These are phyloP conservation scores for Orbilia blumenaviensis DNA, from an alignment of 2,329 filamentous ascomycete genomes.

Conservation along the genomic window DNA sequence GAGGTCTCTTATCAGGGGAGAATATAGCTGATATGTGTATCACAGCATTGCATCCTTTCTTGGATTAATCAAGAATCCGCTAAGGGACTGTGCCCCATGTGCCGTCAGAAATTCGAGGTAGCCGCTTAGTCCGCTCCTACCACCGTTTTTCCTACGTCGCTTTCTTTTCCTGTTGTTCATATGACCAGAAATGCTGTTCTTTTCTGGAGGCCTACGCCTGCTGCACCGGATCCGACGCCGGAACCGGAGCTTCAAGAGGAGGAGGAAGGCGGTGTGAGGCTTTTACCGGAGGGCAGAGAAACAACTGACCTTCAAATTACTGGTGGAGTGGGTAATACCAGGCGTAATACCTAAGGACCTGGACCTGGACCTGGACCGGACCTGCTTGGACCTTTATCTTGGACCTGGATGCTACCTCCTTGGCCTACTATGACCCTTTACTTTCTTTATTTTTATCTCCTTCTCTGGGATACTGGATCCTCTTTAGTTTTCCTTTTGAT, in stretches of 20 bases:
- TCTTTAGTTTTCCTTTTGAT: neutral
- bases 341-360: neutral
- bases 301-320: neutral
- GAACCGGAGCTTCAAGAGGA: conserved; percentile 1
- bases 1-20: neutral
- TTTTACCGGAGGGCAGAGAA: neutral
- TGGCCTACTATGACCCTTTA: neutral
- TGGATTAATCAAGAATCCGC: conserved; percentile 97
- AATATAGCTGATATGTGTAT: neutral
- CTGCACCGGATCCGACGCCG: neutral
- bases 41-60: conserved; percentile 88
- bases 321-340: neutral
- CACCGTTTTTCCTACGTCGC: conserved; percentile 36
- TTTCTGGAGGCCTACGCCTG: conserved; percentile 17
- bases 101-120: conserved; percentile 72
- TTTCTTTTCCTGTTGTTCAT: conserved; percentile 31
- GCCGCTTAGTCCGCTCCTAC: conserved; percentile 52
- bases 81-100: conserved; percentile 97
- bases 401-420: neutral
- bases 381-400: neutral
- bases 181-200: conserved; percentile 20
- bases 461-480: neutral
- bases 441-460: neutral
- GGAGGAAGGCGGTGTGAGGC: neutral
- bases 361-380: conserved; percentile 23